Percentiles rank a stretch among this genome's conserved stretches.
phyloP scores from a whole-genome alignment of 2,329 filamentous ascomycete genomes.

The Sporothrix variecibatus region DNA sequence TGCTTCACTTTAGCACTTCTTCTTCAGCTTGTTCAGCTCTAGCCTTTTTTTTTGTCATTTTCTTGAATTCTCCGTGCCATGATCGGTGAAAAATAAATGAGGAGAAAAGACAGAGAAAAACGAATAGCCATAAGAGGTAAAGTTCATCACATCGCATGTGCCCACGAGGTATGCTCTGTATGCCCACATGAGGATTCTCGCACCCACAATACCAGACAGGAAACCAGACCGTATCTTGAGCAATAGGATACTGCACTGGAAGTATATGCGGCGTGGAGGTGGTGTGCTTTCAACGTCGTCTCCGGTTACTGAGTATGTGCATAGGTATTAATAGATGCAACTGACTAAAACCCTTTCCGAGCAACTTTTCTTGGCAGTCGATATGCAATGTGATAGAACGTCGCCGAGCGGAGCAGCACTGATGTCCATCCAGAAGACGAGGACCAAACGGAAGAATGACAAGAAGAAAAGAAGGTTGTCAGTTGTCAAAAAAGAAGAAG shows the following conservation, averaged over 20 bases:
- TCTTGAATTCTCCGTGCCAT: neutral
- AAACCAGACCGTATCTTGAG: neutral
- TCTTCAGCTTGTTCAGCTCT: neutral
- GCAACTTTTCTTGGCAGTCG: neutral
- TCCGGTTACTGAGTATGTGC: neutral
- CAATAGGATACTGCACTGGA: neutral
- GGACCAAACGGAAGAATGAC: neutral
- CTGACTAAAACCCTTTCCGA: neutral
- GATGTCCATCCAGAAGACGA: neutral
- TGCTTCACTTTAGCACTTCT: neutral
- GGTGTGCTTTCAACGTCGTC: slow-evolving; percentile 2
- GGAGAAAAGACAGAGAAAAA: neutral
- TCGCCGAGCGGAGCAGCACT: neutral
- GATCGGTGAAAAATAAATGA: neutral
- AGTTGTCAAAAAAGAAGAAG: neutral
- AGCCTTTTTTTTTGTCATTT: neutral
- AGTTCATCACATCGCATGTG: neutral
- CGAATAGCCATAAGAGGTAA: neutral
- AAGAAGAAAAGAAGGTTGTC: neutral
- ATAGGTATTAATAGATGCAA: neutral
- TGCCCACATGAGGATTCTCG: neutral
- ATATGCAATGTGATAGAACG: neutral
- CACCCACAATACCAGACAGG: neutral
- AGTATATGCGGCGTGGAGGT: neutral
- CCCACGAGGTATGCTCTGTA: neutral